Conservation (phyloP, 495 filamentous ascomycete species). For the Trichoderma parareesei region DNA sequence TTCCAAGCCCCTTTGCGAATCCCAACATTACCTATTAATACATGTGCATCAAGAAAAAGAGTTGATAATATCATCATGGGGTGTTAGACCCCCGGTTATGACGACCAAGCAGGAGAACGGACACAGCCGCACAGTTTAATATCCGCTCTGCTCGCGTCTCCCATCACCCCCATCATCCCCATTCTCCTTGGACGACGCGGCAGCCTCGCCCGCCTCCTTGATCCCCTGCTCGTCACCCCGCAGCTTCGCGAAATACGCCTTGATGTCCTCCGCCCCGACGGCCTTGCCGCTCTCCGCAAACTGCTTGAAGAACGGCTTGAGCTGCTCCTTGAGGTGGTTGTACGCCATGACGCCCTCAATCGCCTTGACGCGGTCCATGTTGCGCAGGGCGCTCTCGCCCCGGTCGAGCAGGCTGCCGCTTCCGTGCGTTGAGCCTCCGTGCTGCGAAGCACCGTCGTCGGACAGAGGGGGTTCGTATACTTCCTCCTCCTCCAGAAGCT, state of each 20-base stretch:
- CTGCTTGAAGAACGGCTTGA: slow-evolving; percentile 84
- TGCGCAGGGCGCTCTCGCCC: slow-evolving; percentile 81
- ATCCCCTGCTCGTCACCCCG: slow-evolving; percentile 68
- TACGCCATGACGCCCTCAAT: slow-evolving; percentile 98
- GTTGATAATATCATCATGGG: too few relatives aligned
- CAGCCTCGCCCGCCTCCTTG: slow-evolving; percentile 38
- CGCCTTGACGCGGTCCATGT: slow-evolving; percentile 81
- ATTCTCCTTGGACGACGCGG: slow-evolving; percentile 15
- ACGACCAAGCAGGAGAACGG: background rate
- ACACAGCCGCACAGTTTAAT: slow-evolving; percentile 19
- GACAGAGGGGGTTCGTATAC: slow-evolving; percentile 85
- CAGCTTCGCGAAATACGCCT: slow-evolving; percentile 87
- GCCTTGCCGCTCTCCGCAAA: slow-evolving; percentile 84
- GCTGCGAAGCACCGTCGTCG: slow-evolving; percentile 29
- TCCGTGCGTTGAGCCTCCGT: slow-evolving; percentile 40
- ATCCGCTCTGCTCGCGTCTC: slow-evolving; percentile 49
- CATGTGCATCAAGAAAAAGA: too few relatives aligned
- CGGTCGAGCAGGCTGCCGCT: slow-evolving; percentile 73
- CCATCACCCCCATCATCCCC: slow-evolving; percentile 34
- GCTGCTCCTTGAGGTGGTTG: slow-evolving; percentile 86
- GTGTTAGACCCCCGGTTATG: background rate
- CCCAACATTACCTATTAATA: too few relatives aligned
- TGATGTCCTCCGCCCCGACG: slow-evolving; percentile 90
- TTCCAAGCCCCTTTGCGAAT: background rate
- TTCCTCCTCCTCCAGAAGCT: slow-evolving; percentile 89